Evolutionary conservation across 257 asterid species (phyloP), one percentile per base, ranked within the genome.

Genomic region (Lycium ferocissimum): DNA sequence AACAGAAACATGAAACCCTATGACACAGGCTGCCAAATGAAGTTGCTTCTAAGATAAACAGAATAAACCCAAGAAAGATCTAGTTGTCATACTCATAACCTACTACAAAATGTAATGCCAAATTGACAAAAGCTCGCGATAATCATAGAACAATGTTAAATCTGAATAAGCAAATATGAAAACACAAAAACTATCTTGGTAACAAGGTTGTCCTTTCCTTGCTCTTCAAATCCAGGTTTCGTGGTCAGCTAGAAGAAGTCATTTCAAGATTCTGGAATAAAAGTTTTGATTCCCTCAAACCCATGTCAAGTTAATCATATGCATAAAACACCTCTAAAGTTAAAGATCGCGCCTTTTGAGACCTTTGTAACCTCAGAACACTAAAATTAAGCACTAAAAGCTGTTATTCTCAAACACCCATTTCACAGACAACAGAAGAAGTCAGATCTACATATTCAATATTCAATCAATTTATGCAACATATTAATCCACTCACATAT

Each of bases 151-250:
- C 63, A 76, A 26, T 14, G 63, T 26, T 51, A 76, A 53, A 35
- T 66, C 65, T 56, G 57, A 70, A 86, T 62, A 70, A 35, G 57
- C 78, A 11, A 26, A 47, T 65, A 79, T 43, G 49, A 51, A 75
- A 7, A 22, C 20, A 49, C 62, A 26, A 22, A 22, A 7, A 75
- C 45, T 51, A 47, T 11, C 45, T 13, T 51, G 81, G 26, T 6
- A 73, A 20, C 40, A 73, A 49, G 43, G 20, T 26, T 75, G 8
- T 49, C 62, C 40, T 49, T 75, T 6, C 81, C 43, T 20, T 45
- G 43, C 49, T 35, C 75, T 67, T 35, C 75, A 67, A 13, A 12
- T 17, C 45, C 3, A 75, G 45, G 22, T 53, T 49, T 17, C 7
- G 59, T 75, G 81, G 9, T 49, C 20, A 72, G 11, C 66, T 59